phyloP scores from a whole-genome alignment of 1,284 basidiomycete species.

The Ustilago vetiveriae region DNA sequence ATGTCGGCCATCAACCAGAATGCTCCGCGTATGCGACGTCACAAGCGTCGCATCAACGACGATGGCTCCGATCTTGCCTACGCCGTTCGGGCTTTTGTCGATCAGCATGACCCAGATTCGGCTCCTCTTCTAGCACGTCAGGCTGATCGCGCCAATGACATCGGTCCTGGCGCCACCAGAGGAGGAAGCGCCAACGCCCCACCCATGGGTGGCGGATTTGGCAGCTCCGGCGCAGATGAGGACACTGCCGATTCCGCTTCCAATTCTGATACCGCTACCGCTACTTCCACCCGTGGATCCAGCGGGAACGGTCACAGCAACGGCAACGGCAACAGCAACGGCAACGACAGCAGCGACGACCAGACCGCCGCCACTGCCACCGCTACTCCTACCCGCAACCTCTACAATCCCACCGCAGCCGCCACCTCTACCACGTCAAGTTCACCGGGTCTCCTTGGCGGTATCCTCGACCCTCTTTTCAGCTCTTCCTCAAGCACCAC shows the following conservation, averaged over 20 bases:
- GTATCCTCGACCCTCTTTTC: background rate
- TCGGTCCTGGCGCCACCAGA: constrained; percentile 11
- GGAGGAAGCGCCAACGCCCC: constrained; percentile 10
- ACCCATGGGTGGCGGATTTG: constrained; percentile 19
- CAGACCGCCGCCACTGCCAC: constrained; percentile 14
- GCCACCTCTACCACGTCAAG: constrained; percentile 7
- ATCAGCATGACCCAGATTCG: constrained; percentile 6
- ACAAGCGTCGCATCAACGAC: constrained; percentile 50
- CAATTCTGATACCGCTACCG: too few species aligned
- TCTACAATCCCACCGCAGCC: constrained; percentile 12
- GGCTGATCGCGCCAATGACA: constrained; percentile 25
- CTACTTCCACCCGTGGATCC: constrained; percentile 20
- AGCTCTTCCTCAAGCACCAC: constrained; percentile 5
- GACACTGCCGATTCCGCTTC: background rate
- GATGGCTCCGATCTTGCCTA: constrained; percentile 34
- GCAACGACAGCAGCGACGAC: background rate
- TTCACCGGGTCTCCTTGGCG: background rate
- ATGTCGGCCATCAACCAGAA: constrained; percentile 28
- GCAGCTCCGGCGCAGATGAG: background rate
- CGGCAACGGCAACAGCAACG: constrained; percentile 12
- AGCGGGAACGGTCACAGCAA: too few species aligned
- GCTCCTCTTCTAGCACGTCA: constrained; percentile 22
- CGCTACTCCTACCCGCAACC: constrained; percentile 15
- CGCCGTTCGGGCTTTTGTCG: constrained; percentile 29
- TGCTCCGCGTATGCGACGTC: constrained; percentile 45